These are phyloP conservation scores for Glycine soja DNA, from an alignment of 306 rosid species.

Conservation along the genomic window DNA sequence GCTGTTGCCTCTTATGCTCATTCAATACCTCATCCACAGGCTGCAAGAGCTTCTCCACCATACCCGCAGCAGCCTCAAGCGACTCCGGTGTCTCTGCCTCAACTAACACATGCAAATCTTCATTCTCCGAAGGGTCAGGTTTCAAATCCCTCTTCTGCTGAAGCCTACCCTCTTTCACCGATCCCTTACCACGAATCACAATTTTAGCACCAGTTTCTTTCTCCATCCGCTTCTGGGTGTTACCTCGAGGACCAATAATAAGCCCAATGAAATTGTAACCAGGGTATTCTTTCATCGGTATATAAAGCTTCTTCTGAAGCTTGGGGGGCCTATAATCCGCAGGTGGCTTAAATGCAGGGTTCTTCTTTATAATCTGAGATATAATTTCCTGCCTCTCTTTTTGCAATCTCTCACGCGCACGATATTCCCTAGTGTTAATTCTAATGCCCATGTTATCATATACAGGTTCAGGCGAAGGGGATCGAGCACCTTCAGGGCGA, in stretches of 20 bases:
- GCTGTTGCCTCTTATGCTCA: constrained; percentile 98
- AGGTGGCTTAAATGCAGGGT: constrained; percentile 96
- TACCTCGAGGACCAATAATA: constrained; percentile 95
- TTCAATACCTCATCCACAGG: constrained; percentile 98
- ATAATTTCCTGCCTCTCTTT: constrained; percentile 95
- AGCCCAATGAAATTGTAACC: constrained; percentile 97
- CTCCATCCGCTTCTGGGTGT: constrained; percentile 98
- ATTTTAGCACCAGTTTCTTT: constrained; percentile 96
- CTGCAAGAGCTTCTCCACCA: constrained; percentile 98
- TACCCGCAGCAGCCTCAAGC: constrained; percentile 95
- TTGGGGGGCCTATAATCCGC: constrained; percentile 97
- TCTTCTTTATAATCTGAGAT: constrained; percentile 86
- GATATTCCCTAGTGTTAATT: constrained; percentile 90
- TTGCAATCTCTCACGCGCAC: constrained; percentile 90
- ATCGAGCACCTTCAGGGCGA: constrained; percentile 94
- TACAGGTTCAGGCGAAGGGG: constrained; percentile 96
- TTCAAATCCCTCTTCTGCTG: constrained; percentile 97
- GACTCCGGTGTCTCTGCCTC: constrained; percentile 94
- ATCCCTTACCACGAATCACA: constrained; percentile 95
- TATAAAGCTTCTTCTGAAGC: constrained; percentile 98
- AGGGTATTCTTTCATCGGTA: constrained; percentile 96
- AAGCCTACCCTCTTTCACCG: constrained; percentile 91
- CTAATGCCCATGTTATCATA: constrained; percentile 96
- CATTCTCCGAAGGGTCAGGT: constrained; percentile 93
- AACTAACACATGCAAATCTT: constrained; percentile 94